Evolutionary conservation across 2,329 filamentous ascomycete genomes (phyloP), one percentile per base, ranked within the genome.

Genomic region (Neofusicoccum kwambonambiense): DNA sequence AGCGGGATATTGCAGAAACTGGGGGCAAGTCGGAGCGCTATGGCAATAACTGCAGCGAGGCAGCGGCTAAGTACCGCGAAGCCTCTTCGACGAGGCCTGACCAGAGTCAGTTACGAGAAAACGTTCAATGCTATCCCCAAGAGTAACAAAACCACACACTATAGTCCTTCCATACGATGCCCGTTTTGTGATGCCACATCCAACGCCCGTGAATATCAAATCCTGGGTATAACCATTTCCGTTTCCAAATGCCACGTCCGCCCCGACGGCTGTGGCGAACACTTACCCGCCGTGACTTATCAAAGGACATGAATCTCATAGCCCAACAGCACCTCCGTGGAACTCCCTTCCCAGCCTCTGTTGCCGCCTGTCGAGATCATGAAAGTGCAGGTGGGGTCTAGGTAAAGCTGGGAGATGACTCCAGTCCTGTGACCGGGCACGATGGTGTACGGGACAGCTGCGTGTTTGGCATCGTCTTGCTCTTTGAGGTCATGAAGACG

Each of bases 291-390:
- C 31, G 41, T 39, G 39, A 17, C 56, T 60, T 27, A 11, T 12
- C 37, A 47, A 22, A 60, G n/a, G 56, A 45, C 42, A 45, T 60
- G 41, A 70, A 99, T 97, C 79, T 99, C 95, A 77, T 99, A 99
- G 15, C 95, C 95, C 63, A 99, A 87, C 66, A 99, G 77, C 0
- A 95, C 92, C 79, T 99, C 95, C 0, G 95, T 98, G 41, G 86
- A 89, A 19, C 86, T 88, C 1, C 95, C 95, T 76, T 98, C 95
- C 95, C 95, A 99, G 0, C 95, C 95, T 67, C 95, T 82, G 67
- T 95, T 98, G 0, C 95, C 95, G 4, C 92, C 93, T 0, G 92
- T 91, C 1, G 91, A 94, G 39, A 99, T 86, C 90, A 99, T 94
- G 74, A 93, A 98, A 17, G 88, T 85, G 74, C 92, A 94, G 0